Evolutionary conservation across 805 yeast genomes (phyloP).

Genomic region (Kluyveromyces wickerhamii): DNA sequence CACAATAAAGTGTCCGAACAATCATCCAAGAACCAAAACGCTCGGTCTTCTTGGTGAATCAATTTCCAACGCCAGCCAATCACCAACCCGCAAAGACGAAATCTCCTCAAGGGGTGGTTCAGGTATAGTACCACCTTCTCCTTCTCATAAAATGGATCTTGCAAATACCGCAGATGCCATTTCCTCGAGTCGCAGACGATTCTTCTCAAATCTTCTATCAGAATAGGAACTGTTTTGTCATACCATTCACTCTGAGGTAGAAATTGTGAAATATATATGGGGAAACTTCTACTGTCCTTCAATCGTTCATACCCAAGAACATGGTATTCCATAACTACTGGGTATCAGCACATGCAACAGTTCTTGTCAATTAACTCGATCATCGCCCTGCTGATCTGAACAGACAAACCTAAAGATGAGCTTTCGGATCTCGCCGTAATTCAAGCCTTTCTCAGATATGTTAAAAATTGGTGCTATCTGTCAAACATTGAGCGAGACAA

Average conservation of each 20-base stretch:
- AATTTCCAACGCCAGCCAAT: slow-evolving; percentile 20
- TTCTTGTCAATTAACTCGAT: too few relatives aligned
- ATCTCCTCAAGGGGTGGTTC: slow-evolving; percentile 37
- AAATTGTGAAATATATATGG: slow-evolving; percentile 21
- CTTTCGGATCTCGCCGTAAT: too few relatives aligned
- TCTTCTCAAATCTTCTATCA: slow-evolving; percentile 25
- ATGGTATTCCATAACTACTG: slow-evolving; percentile 4
- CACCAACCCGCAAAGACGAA: slow-evolving; percentile 33
- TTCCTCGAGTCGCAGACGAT: slow-evolving; percentile 12
- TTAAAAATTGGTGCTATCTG: too few relatives aligned
- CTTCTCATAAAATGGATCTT: too few relatives aligned
- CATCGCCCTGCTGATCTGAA: too few relatives aligned
- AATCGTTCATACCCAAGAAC: slow-evolving; percentile 1
- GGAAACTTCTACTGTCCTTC: neutral
- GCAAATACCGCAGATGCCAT: too few relatives aligned
- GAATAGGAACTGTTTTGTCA: slow-evolving; percentile 24
- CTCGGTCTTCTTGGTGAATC: slow-evolving; percentile 13
- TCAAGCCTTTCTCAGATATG: too few relatives aligned
- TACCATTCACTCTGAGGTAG: slow-evolving; percentile 30
- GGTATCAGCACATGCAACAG: too few relatives aligned
- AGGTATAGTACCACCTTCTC: slow-evolving; percentile 31
- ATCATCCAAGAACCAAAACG: slow-evolving; percentile 22
- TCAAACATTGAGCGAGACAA: too few relatives aligned
- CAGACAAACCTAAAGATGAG: too few relatives aligned
- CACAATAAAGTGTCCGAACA: slow-evolving; percentile 21